phyloP scores from a whole-genome alignment of 106 monocot genomes.

The Allium fistulosum region DNA sequence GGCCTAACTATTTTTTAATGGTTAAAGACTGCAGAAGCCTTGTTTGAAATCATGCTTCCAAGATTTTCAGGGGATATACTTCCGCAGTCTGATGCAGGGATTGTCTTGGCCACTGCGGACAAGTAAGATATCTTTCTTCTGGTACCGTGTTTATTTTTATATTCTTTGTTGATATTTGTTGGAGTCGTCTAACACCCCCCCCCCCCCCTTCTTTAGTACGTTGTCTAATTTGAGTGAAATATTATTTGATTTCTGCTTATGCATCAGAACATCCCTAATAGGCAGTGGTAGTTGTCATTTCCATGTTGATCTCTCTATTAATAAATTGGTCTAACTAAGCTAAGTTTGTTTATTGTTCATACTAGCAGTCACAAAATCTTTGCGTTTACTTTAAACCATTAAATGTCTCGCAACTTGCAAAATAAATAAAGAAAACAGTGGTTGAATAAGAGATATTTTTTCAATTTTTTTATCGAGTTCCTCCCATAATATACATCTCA shows the following conservation, averaged over 20 bases:
- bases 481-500: not conserved
- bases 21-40: slow-evolving; percentile 82
- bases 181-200: not conserved
- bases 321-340: no score
- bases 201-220: not conserved
- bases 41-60: slow-evolving; percentile 88
- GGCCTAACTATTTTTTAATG: slow-evolving; percentile 8
- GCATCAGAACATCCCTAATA: not conserved
- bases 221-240: not conserved
- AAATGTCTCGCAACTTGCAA: no score
- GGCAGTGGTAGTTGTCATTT: no score
- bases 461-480: no score
- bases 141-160: not conserved
- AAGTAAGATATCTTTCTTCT: slow-evolving; percentile 30
- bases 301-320: no score
- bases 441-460: no score
- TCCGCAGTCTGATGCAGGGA: slow-evolving; percentile 89
- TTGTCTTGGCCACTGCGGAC: slow-evolving; percentile 75
- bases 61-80: slow-evolving; percentile 88
- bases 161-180: not conserved
- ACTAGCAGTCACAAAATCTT: no score
- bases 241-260: not conserved
- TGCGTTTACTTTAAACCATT: no score
- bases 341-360: no score
- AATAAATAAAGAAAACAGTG: no score